Evolutionary conservation across 2,329 filamentous ascomycete genomes (phyloP).

Genomic region (Ophiosphaerella korrae): DNA sequence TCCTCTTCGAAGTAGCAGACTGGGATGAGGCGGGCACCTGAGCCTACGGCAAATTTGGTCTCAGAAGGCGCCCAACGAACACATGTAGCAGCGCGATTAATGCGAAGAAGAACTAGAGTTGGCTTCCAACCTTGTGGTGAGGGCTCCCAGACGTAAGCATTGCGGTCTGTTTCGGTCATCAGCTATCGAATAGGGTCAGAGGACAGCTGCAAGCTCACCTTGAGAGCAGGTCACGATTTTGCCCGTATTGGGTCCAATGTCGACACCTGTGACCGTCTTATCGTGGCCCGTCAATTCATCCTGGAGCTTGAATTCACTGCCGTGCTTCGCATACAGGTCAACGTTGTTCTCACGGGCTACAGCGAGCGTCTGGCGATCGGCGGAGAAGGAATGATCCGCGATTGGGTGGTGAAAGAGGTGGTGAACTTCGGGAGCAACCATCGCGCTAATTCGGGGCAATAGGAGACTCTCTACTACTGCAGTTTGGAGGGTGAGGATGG

Average conservation of each 20-base stretch:
- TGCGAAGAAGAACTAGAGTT: conserved; percentile 92
- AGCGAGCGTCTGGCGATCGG: conserved; percentile 84
- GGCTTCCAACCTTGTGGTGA: conserved; percentile 94
- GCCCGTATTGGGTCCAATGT: conserved; percentile 88
- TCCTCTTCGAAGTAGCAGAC: conserved; percentile 99
- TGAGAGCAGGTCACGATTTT: conserved; percentile 98
- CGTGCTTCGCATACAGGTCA: conserved; percentile 80
- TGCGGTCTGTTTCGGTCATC: conserved; percentile 70
- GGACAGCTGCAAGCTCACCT: conserved; percentile 58
- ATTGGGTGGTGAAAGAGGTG: conserved; percentile 97
- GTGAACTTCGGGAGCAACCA: conserved; percentile 89
- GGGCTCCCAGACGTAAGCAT: conserved; percentile 97
- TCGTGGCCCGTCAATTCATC: conserved; percentile 96
- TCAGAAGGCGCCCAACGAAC: conserved; percentile 97
- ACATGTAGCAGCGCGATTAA: conserved; percentile 94
- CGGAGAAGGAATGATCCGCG: conserved; percentile 96
- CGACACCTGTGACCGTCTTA: conserved; percentile 94
- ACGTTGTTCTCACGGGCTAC: conserved; percentile 89
- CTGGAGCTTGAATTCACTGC: conserved; percentile 78
- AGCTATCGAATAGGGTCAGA: conserved; percentile 15
- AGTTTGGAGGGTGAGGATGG: conserved; percentile 8
- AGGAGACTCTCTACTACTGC: conserved; percentile 95
- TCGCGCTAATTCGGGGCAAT: conserved; percentile 63
- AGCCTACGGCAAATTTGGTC: conserved; percentile 96
- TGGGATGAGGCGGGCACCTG: conserved; percentile 91